Evolutionary conservation across 2,329 filamentous ascomycete genomes (phyloP), one percentile per base, ranked within the genome.

Genomic region (Teratosphaeria epicoccoides): DNA sequence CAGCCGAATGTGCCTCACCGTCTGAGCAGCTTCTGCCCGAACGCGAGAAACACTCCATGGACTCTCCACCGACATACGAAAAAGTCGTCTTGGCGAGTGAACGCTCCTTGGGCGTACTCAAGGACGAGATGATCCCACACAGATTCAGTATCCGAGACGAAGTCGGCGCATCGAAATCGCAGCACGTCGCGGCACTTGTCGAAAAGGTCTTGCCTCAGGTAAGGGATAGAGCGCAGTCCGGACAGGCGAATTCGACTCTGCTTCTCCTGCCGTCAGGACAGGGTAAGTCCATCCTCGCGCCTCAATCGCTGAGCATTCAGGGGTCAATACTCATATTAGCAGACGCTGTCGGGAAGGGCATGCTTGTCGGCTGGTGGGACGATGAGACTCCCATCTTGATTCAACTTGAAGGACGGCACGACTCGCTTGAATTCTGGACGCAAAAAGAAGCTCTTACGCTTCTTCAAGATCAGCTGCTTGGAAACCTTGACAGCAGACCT

Each of bases 211-310:
- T 59, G 29, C 60, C 54, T n/a, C 57, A 57, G 9, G 55, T 63
- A 45, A 51, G 55, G 33, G 52, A 57, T 22, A 57, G 63, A 22
- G 65, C 63, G 17, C 50, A 52, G 40, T 52, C 53, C 37, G 66
- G 64, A 3, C 49, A 66, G 20, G 62, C 62, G 5, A 63, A 52
- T 28, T 60, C 59, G 11, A 63, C 49, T 1, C 43, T 68, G 33
- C 48, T 66, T 17, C 53, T 68, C 23, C 53, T 68, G 49, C 64
- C 65, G 5, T 63, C 62, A 23, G 63, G 63, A 47, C 61, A 67
- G 60, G 60, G 65, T 66, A 10, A 43, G 22, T 22, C 20, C 47
- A 40, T 12, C 6, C 20, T 11, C 12, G n/a, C 33, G 14, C n/a
- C n/a, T 40, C 12, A 24, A 7, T 14, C n/a, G n/a, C 43, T n/a